These are phyloP conservation scores for Scutellaria minor DNA, from an alignment of 257 asterid species.

Conservation along the genomic window DNA sequence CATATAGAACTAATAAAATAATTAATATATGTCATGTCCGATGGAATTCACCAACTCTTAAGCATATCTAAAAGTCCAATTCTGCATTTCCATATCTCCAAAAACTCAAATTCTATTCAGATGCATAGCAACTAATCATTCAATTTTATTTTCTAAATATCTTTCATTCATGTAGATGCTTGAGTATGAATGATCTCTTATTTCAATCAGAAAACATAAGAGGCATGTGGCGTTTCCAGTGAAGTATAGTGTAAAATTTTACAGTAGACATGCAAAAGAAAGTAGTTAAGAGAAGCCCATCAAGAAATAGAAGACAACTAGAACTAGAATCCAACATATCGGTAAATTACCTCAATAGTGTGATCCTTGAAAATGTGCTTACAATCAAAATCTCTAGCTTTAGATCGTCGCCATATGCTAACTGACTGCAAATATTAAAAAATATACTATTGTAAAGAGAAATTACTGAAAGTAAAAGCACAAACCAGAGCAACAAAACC, in stretches of 20 bases:
- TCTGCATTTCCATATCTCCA: no score
- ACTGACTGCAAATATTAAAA: no score
- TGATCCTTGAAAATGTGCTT: conserved; percentile 86
- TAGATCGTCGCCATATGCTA: conserved; percentile 48
- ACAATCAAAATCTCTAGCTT: conserved; percentile 71
- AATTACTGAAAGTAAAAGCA: no score
- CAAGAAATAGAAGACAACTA: not conserved
- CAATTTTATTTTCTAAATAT: no score
- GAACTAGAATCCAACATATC: conserved; percentile 14
- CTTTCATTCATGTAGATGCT: not conserved
- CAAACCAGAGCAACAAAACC: no score
- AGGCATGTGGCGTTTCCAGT: not conserved
- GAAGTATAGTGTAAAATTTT: conserved; percentile 7
- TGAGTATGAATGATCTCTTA: not conserved
- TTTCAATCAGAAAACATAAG: conserved; percentile 19
- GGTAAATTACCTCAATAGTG: conserved; percentile 71
- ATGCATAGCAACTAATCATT: no score
- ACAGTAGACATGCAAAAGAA: not conserved
- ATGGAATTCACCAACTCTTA: no score
- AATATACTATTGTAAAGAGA: no score
- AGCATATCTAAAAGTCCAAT: no score
- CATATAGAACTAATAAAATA: no score
- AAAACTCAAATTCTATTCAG: no score
- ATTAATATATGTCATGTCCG: no score
- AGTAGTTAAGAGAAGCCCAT: conserved; percentile 2